Conservation (phyloP, 495 filamentous ascomycete genomes). For the Staphylotrichum longicolle region DNA sequence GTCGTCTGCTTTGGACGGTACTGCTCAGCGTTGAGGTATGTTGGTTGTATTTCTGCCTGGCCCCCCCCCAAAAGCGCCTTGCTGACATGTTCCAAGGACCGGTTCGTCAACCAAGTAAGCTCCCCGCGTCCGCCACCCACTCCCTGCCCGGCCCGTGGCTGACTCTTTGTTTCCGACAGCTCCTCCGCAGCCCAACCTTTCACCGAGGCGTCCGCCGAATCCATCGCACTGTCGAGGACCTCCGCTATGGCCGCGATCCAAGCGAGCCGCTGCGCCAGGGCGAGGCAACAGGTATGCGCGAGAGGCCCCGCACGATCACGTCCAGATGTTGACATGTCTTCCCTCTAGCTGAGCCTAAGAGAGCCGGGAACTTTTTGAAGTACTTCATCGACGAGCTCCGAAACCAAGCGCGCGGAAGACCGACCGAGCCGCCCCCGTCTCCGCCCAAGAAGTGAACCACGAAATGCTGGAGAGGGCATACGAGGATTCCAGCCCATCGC, state of each 20-base stretch:
- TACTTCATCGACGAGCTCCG: conserved; percentile 39
- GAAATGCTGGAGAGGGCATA: not conserved
- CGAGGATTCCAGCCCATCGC: no score
- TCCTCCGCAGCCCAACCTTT: conserved; percentile 40
- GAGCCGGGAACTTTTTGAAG: not conserved
- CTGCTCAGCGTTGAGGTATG: conserved; percentile 23
- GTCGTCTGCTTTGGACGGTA: conserved; percentile 15
- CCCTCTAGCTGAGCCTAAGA: conserved; percentile 7
- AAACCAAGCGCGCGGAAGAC: conserved; percentile 39
- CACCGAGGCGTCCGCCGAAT: conserved; percentile 43
- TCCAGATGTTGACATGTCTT: not conserved
- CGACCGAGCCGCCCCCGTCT: conserved; percentile 23
- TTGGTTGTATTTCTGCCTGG: no score
- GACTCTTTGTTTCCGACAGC: conserved; percentile 21
- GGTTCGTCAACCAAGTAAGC: conserved; percentile 34
- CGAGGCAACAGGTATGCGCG: conserved; percentile 37
- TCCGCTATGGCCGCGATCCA: conserved; percentile 42
- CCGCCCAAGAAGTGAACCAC: conserved; percentile 15
- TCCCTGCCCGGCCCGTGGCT: not conserved
- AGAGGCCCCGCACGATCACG: not conserved
- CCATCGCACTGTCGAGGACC: conserved; percentile 40
- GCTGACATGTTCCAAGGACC: conserved; percentile 24
- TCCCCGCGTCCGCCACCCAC: not conserved
- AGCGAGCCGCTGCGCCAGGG: conserved; percentile 42
- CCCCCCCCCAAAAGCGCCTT: no score